Evolutionary conservation across 2,329 filamentous ascomycete species (phyloP).

Genomic region (Trichoderma sp.): DNA sequence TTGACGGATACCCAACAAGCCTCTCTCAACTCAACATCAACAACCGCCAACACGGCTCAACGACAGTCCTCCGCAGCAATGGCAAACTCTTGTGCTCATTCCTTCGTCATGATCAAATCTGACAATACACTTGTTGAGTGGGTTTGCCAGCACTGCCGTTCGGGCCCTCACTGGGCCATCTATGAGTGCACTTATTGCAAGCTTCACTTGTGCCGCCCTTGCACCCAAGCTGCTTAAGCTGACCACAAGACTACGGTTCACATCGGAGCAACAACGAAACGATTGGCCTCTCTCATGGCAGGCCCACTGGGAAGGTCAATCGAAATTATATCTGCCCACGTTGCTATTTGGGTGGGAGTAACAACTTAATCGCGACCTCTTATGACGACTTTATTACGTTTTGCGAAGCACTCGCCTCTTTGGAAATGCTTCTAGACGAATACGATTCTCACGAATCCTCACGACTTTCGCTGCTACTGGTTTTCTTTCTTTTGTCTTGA

Average conservation of each 20-base stretch:
- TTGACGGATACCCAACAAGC: background rate
- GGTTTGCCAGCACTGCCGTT: slow-evolving; percentile 66
- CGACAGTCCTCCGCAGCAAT: slow-evolving; percentile 42
- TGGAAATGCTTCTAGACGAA: background rate
- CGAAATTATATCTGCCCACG: background rate
- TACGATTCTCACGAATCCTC: slow-evolving; percentile 10
- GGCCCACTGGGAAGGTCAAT: background rate
- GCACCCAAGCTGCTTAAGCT: slow-evolving; percentile 48
- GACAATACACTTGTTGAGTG: slow-evolving; percentile 68
- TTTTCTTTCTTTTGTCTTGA: background rate
- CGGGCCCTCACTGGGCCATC: slow-evolving; percentile 69
- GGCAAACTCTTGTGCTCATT: slow-evolving; percentile 62
- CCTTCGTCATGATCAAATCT: slow-evolving; percentile 68
- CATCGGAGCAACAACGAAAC: background rate
- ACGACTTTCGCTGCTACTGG: background rate
- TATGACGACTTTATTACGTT: background rate
- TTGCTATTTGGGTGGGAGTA: background rate
- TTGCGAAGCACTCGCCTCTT: background rate
- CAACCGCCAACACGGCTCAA: background rate
- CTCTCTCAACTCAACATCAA: background rate
- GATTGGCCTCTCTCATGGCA: background rate
- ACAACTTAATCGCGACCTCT: background rate
- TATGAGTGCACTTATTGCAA: slow-evolving; percentile 72
- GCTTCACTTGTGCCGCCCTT: slow-evolving; percentile 65
- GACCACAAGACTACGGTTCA: no score